phyloP scores from a whole-genome alignment of 1,284 basidiomycete genomes.

The Meripilus lineatus region DNA sequence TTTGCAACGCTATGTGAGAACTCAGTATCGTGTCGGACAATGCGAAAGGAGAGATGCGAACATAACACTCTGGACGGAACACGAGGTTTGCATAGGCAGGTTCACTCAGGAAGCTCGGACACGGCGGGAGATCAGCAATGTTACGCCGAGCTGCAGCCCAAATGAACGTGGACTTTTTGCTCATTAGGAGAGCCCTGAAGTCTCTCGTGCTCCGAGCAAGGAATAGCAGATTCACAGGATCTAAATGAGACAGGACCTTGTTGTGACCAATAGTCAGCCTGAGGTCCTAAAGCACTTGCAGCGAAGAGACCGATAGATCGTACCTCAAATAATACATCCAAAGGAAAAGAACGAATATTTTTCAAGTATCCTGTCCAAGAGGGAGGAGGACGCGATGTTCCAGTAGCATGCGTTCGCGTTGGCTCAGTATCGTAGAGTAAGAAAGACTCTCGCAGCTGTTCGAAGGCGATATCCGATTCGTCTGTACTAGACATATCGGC shows the following conservation, averaged over 20 bases:
- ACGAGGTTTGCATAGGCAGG: constrained; percentile 14
- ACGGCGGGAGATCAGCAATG: constrained; percentile 10
- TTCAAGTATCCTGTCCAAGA: too few relatives aligned
- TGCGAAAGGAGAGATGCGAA: too few relatives aligned
- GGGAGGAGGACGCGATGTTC: too few relatives aligned
- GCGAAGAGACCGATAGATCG: background rate
- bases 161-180: constrained; percentile 7
- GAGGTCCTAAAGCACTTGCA: background rate
- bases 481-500: too few relatives aligned
- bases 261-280: too few relatives aligned
- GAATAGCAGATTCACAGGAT: constrained; percentile 13
- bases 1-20: too few relatives aligned
- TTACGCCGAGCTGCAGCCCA: constrained; percentile 11
- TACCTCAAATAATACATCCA: constrained; percentile 5
- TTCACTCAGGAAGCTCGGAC: constrained; percentile 13
- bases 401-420: too few relatives aligned
- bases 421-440: too few relatives aligned
- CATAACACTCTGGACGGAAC: constrained; percentile 13
- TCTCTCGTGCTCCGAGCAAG: constrained; percentile 12
- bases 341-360: constrained; percentile 3
- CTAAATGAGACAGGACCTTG: constrained; percentile 9
- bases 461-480: too few relatives aligned
- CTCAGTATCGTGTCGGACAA: too few relatives aligned
- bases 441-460: too few relatives aligned
- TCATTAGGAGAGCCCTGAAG: constrained; percentile 12